Percentiles rank a stretch among this genome's conserved stretches.
These are phyloP conservation scores for Claviceps sp. DNA, from an alignment of 2,329 filamentous ascomycete genomes.

Conservation along the genomic window DNA sequence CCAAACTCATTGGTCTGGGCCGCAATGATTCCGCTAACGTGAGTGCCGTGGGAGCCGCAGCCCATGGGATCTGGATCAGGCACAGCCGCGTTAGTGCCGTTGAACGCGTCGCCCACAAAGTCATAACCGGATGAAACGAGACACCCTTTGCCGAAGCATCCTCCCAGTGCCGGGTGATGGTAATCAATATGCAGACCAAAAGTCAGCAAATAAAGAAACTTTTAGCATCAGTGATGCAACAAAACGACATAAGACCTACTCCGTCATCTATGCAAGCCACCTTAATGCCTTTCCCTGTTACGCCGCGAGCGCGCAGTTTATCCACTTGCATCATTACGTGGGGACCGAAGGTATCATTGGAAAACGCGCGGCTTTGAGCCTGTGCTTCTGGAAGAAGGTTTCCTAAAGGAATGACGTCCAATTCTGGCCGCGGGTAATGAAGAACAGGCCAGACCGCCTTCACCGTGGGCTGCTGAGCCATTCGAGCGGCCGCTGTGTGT, in stretches of 20 bases:
- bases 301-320: conserved; percentile 6
- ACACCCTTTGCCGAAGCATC: conserved; percentile 41
- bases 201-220: not conserved
- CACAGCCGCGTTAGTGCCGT: conserved; percentile 6
- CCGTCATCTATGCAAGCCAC: conserved; percentile 8
- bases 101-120: conserved; percentile 12
- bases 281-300: conserved; percentile 8
- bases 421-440: not conserved
- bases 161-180: conserved; percentile 43
- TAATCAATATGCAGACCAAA: conserved; percentile 36
- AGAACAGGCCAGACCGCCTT: not conserved
- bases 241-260: conserved; percentile 21
- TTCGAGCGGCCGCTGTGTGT: not conserved
- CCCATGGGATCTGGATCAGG: conserved; percentile 11
- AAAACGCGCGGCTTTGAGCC: not conserved
- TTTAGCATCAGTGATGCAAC: not conserved
- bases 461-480: not conserved
- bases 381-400: not conserved
- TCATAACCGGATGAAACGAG: conserved; percentile 14
- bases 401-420: not conserved
- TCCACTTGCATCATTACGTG: conserved; percentile 9
- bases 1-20: conserved; percentile 1
- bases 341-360: conserved; percentile 4
- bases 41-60: conserved; percentile 12
- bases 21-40: conserved; percentile 15